A percentile compares a stretch with the other conserved stretches of the same genome.
Conservation (phyloP, 306 rosid species). For the Betula pendula region DNA sequence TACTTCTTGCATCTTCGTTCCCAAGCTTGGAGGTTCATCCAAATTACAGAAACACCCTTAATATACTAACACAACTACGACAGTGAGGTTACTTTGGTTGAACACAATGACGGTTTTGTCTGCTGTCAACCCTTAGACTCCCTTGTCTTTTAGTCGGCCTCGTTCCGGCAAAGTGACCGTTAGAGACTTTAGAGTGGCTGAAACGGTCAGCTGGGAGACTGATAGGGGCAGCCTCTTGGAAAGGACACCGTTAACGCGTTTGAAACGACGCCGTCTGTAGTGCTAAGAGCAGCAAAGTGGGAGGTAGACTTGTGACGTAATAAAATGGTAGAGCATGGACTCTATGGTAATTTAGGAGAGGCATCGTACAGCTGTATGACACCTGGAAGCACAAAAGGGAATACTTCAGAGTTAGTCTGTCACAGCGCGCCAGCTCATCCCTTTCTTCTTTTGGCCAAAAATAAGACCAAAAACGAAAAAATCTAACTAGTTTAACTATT, state of each 20-base stretch:
- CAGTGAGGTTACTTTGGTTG: background rate
- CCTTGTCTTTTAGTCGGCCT: background rate
- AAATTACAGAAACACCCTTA: conserved; percentile 44
- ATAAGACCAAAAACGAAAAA: no score
- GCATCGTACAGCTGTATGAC: conserved; percentile 69
- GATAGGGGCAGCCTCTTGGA: background rate
- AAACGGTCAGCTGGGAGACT: conserved; percentile 7
- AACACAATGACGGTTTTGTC: conserved; percentile 8
- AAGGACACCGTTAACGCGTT: background rate
- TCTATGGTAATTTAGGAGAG: background rate
- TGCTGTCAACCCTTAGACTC: background rate
- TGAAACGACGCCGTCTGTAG: conserved; percentile 19
- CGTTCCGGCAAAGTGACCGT: conserved; percentile 47
- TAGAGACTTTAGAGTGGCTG: conserved; percentile 53
- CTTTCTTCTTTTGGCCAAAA: background rate
- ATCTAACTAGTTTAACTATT: no score
- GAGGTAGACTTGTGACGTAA: conserved; percentile 35
- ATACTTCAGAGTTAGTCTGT: conserved; percentile 23
- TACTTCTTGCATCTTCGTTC: background rate
- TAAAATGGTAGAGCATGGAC: background rate
- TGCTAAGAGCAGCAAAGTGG: background rate
- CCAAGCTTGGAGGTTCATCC: background rate
- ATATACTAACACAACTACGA: background rate
- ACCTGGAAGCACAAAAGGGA: conserved; percentile 53
- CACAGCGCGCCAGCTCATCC: conserved; percentile 51